phyloP scores from a whole-genome alignment of 2,329 filamentous ascomycete genomes.

The Rosellinia necatrix region DNA sequence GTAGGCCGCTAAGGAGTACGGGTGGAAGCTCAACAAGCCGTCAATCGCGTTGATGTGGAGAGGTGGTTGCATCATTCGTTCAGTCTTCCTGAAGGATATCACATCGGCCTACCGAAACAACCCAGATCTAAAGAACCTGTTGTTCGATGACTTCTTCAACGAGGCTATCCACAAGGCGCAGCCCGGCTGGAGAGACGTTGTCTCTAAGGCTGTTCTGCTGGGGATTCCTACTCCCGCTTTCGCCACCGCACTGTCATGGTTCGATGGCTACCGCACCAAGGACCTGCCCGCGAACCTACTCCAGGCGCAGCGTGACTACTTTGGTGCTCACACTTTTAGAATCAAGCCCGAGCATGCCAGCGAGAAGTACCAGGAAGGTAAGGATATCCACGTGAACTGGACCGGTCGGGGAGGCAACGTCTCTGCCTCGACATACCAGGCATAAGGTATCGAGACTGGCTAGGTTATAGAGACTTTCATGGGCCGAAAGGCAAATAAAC shows the following conservation, averaged over 20 bases:
- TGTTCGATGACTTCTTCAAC: slow-evolving; percentile 99
- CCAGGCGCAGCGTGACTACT: slow-evolving; percentile 99
- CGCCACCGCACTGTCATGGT: slow-evolving; percentile 96
- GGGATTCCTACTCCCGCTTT: slow-evolving; percentile 97
- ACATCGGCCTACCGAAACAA: slow-evolving; percentile 94
- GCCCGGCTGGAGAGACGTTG: slow-evolving; percentile 86
- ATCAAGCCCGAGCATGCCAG: slow-evolving; percentile 81
- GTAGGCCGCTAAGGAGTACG: slow-evolving; percentile 91
- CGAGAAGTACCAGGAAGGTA: slow-evolving; percentile 79
- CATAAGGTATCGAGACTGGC: slow-evolving; percentile 58
- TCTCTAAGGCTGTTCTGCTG: slow-evolving; percentile 88
- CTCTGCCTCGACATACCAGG: slow-evolving; percentile 96
- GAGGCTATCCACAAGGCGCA: slow-evolving; percentile 97
- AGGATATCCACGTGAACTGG: slow-evolving; percentile 99
- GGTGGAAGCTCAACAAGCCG: slow-evolving; percentile 99
- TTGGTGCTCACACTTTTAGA: slow-evolving; percentile 89
- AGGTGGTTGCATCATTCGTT: slow-evolving; percentile 99
- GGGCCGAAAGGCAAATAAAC: slow-evolving; percentile 22
- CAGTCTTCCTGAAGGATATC: slow-evolving; percentile 99
- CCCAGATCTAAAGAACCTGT: slow-evolving; percentile 94
- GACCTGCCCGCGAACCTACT: slow-evolving; percentile 97
- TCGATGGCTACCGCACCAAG: slow-evolving; percentile 97
- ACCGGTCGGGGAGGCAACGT: slow-evolving; percentile 97
- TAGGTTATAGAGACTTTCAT: slow-evolving; percentile 10
- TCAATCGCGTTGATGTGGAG: slow-evolving; percentile 99